Evolutionary conservation across 176 grass and related monocot genomes (phyloP), one percentile per base, ranked within the genome.

Genomic region (Eragrostis curvula): DNA sequence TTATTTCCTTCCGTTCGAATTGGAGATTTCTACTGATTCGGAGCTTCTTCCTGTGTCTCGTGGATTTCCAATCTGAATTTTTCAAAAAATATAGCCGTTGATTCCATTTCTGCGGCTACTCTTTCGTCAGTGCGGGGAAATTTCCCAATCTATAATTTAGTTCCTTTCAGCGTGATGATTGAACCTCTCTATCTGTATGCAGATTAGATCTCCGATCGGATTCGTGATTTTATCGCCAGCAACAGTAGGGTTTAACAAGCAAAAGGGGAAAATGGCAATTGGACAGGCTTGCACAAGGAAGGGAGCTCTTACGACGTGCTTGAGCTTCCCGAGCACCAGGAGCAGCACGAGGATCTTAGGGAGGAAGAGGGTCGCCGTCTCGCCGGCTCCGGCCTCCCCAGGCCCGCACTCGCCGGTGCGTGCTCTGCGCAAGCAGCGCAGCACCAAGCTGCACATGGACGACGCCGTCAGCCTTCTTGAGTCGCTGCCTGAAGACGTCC

Each of bases 311-410:
- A 45, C 88, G 43, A 80, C 86, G 1, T 67, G 80, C 78, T 74
- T 85, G 79, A 84, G 79, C 71, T 87, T 89, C 23, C 62, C 79
- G 5, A 68, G 51, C 42, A 61, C 85, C 55, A 89, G 84, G 66
- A 81, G 83, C 56, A 82, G 85, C 55, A 89, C 97, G 8, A 79
- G 87, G 28, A 91, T 91, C 70, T 47, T 96, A 17, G 87, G 93
- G 58, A 83, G 91, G 78, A 99, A 96, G 83, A 88, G 97, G 65
- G 73, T 99, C 53, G 82, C 65, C n/a, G 46, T 89, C 68, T 83
- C 88, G 30, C 84, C 76, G 66, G 52, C 76, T 17, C 61, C 88
- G 9, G 44, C 68, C 61, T 62, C 77, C 62, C 67, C 82, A 10
- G 63, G 71, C 9, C 57, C 72, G 23, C 88, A 74, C 52, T 91